phyloP scores from a whole-genome alignment of 371 early-diverging fungal species.

The Mortierella sp. region DNA sequence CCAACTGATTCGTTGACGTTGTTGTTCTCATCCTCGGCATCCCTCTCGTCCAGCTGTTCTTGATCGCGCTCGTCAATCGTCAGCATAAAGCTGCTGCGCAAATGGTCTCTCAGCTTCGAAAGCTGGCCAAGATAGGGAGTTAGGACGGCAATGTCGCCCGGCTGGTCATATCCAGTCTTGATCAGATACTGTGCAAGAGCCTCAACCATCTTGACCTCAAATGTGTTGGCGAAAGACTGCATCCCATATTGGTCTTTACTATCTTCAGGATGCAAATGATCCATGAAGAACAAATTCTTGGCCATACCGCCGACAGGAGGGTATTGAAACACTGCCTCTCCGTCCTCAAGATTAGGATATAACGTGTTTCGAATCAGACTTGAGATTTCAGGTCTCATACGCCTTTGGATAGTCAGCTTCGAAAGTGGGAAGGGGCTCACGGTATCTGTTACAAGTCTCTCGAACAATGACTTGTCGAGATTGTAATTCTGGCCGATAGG shows the following conservation, averaged over 20 bases:
- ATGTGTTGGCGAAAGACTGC: conserved; percentile 59
- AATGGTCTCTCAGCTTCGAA: conserved; percentile 56
- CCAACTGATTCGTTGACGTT: background rate
- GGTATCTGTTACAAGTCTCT: conserved; percentile 67
- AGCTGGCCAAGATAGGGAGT: conserved; percentile 69
- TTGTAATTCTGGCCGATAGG: conserved; percentile 55
- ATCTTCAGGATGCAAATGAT: conserved; percentile 59
- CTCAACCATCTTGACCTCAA: conserved; percentile 61
- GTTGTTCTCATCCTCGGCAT: conserved; percentile 14
- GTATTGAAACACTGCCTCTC: conserved; percentile 32
- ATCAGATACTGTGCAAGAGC: conserved; percentile 62
- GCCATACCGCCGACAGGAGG: conserved; percentile 62
- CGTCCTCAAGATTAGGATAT: conserved; percentile 56
- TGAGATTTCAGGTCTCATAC: conserved; percentile 82
- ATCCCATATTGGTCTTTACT: conserved; percentile 34
- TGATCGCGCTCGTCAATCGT: conserved; percentile 59
- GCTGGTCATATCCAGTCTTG: conserved; percentile 65
- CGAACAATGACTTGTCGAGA: conserved; percentile 76
- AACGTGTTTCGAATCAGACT: conserved; percentile 62
- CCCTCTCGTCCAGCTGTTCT: conserved; percentile 45
- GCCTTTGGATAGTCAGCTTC: conserved; percentile 71
- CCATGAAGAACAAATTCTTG: conserved; percentile 60
- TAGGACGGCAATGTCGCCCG: conserved; percentile 68
- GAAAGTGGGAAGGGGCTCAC: conserved; percentile 61
- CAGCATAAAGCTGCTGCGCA: conserved; percentile 34